Base-by-base conservation (phyloP, 306 rosid species). In the Herpetospermum pedunculosum region DNA sequence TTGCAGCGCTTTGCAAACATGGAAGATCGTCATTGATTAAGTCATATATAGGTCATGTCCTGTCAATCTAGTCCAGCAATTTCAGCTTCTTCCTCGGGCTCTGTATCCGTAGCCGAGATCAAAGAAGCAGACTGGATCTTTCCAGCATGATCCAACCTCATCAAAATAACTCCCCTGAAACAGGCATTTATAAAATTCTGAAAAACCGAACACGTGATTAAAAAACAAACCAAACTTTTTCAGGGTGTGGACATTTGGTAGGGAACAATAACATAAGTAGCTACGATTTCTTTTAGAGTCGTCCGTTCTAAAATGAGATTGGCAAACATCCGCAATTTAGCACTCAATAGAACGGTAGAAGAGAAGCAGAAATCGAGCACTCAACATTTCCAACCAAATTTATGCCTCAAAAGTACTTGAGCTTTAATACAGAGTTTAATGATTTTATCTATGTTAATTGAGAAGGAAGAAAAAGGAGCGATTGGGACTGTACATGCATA, bases 121-220 rank as follows among this genome's bases (percentile, higher is more conserved):
- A 94, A 75, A 18, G 99, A 94, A 54, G 96, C 96, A 4, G 99
- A 91, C 81, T 89, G 99, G 81, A 94, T 87, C 91, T 91, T 94
- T 84, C 99, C 99, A 47, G 90, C 82, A 76, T 88, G 81, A 81
- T 91, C 96, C 18, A 94, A 89, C 75, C 92, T 83, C 99, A 94
- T 91, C 83, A 94, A 85, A 77, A 91, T 94, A 68, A 94, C 97
- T 70, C 96, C 99, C 88, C 99, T 94, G 78, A 72, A 69, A 60
- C 49, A 23, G 14, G 8, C 8, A 19, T 41, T 40, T 19, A 18
- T 19, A 47, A 30, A 44, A 4, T 35, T 6, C 2, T 3, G 10
- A 21, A 37, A 57, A 41, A 68, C 65, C 65, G n/a, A 48, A 58
- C 8, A 34, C 52, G 11, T 34, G 0, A 16, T 5, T 25, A 3